phyloP scores from a whole-genome alignment of 139 green algal species.

The Zygnema circumcarinatum region DNA sequence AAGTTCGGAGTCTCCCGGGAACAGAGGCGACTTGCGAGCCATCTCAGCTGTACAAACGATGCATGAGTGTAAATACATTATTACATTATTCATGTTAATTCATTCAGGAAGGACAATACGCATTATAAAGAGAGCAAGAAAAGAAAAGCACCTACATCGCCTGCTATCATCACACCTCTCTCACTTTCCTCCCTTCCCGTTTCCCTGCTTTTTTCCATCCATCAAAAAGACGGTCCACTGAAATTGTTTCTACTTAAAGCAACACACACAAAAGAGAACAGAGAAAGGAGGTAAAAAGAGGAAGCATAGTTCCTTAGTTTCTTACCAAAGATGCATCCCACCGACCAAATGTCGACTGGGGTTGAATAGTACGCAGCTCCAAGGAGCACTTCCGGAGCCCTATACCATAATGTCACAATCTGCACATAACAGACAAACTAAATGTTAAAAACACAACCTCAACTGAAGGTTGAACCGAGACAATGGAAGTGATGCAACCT shows the following conservation, averaged over 20 bases:
- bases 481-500: no score
- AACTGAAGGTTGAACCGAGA: no score
- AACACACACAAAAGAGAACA: no score
- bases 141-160: background rate
- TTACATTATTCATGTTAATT: background rate
- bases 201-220: no score
- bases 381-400: constrained; percentile 96
- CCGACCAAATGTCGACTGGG: constrained; percentile 97
- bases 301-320: no score
- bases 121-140: background rate
- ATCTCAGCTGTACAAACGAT: constrained; percentile 64
- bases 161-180: no score
- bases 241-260: no score
- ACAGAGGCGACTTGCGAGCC: constrained; percentile 75
- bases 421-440: constrained; percentile 17
- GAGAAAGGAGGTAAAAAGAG: no score
- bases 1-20: constrained; percentile 85
- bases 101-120: background rate
- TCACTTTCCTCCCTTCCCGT: no score
- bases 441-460: no score
- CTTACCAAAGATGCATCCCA: constrained; percentile 98
- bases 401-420: constrained; percentile 99
- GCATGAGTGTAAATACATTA: constrained; percentile 4
- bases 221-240: no score
- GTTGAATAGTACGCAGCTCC: constrained; percentile 93